These are phyloP conservation scores for Xylaria castorea DNA, from an alignment of 495 filamentous ascomycete genomes.

Conservation along the genomic window DNA sequence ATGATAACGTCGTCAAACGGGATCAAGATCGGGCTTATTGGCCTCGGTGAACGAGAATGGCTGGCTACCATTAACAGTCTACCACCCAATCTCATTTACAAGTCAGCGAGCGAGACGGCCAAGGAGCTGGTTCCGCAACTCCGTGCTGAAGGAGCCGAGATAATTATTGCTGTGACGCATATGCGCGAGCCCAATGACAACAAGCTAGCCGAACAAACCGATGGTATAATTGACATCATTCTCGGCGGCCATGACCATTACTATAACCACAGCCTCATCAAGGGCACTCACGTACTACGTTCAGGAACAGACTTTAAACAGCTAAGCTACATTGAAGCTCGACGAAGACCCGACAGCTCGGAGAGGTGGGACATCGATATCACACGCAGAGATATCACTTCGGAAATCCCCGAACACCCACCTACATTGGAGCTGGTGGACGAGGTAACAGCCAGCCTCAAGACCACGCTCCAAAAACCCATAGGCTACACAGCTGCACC, in stretches of 20 bases:
- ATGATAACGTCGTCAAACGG: constrained; percentile 82
- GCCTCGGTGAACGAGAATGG: constrained; percentile 79
- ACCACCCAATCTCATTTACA: constrained; percentile 80
- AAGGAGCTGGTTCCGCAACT: constrained; percentile 72
- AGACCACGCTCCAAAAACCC: constrained; percentile 78
- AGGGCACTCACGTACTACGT: constrained; percentile 78
- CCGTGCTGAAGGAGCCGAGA: constrained; percentile 76
- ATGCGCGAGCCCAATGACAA: constrained; percentile 85
- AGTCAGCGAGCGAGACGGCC: constrained; percentile 74
- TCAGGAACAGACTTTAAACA: constrained; percentile 92
- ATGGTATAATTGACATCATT: constrained; percentile 79
- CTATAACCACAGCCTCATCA: constrained; percentile 76
- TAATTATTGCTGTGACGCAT: constrained; percentile 83
- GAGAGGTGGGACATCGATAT: constrained; percentile 80
- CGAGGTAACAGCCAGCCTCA: constrained; percentile 71
- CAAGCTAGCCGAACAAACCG: constrained; percentile 74
- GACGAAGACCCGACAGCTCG: constrained; percentile 52
- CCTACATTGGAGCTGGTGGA: constrained; percentile 64
- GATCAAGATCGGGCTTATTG: constrained; percentile 84
- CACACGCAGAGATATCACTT: constrained; percentile 71
- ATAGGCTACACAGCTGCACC: constrained; percentile 81
- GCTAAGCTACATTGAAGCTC: constrained; percentile 82
- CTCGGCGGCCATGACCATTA: constrained; percentile 91
- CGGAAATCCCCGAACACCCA: constrained; percentile 66
- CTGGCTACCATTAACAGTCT: constrained; percentile 86